A percentile compares a stretch with the other conserved stretches of the same genome.
Evolutionary conservation across 345 rosid species (phyloP).

Genomic region (Anacardium occidentale): DNA sequence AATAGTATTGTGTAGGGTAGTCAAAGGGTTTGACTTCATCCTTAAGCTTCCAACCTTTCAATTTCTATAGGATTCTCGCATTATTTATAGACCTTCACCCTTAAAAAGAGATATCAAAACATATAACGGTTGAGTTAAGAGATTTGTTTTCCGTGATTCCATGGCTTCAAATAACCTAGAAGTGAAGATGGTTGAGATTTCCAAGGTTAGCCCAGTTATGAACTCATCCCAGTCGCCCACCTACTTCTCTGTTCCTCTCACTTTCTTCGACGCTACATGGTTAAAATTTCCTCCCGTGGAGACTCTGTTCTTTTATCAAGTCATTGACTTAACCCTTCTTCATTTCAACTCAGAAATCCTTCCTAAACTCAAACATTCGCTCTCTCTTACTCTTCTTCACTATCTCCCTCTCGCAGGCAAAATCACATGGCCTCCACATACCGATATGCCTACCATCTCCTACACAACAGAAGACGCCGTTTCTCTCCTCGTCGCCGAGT

Average conservation of each 20-base stretch:
- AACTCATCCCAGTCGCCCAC: slow-evolving; percentile 7
- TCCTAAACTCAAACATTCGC: slow-evolving; percentile 41
- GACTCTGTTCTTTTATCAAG: slow-evolving; percentile 33
- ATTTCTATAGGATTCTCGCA: too few relatives aligned
- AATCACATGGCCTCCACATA: slow-evolving; percentile 24
- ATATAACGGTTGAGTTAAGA: too few relatives aligned
- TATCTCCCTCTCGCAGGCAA: slow-evolving; percentile 35
- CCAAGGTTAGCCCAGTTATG: slow-evolving; percentile 22
- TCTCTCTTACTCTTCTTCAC: slow-evolving; percentile 35
- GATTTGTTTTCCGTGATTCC: too few relatives aligned
- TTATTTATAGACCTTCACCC: too few relatives aligned
- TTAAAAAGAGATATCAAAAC: too few relatives aligned
- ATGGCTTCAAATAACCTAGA: neutral
- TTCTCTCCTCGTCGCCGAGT: slow-evolving; percentile 39
- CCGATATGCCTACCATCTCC: slow-evolving; percentile 25
- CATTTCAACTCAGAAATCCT: slow-evolving; percentile 35
- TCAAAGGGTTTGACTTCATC: too few relatives aligned
- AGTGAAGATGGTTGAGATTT: slow-evolving; percentile 17
- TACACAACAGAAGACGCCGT: slow-evolving; percentile 28
- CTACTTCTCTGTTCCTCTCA: slow-evolving; percentile 28
- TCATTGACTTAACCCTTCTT: slow-evolving; percentile 20
- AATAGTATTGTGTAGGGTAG: too few relatives aligned
- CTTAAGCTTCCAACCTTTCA: too few relatives aligned
- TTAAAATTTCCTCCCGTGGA: slow-evolving; percentile 29
- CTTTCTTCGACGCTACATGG: slow-evolving; percentile 29